Conservation (phyloP, 1,284 basidiomycete species). For the Ustilago esculenta region DNA sequence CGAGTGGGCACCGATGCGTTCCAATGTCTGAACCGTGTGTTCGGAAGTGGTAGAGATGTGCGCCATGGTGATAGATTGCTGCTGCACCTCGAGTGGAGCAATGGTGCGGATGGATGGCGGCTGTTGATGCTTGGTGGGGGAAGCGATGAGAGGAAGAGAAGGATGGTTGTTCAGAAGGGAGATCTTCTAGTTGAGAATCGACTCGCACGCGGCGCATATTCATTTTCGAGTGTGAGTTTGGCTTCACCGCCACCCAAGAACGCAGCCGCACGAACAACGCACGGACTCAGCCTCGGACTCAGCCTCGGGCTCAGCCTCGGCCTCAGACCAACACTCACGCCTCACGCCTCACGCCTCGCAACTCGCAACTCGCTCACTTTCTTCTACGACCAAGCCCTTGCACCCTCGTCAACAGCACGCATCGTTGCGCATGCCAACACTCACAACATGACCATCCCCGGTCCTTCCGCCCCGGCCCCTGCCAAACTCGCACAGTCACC, state of each 20-base stretch:
- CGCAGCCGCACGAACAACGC: no score
- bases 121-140: background rate
- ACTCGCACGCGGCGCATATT: no score
- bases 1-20: slow-evolving; percentile 65
- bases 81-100: background rate
- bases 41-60: slow-evolving; percentile 58
- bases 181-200: no score
- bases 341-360: no score
- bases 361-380: background rate
- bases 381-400: no score
- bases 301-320: no score
- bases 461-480: slow-evolving; percentile 3
- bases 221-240: no score
- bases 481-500: slow-evolving; percentile 6
- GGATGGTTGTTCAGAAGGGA: slow-evolving; percentile 5
- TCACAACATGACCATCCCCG: slow-evolving; percentile 18
- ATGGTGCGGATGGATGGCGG: slow-evolving; percentile 10
- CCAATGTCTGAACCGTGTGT: slow-evolving; percentile 59
- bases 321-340: slow-evolving; percentile 31
- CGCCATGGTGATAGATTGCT: slow-evolving; percentile 35
- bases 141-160: background rate
- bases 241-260: no score
- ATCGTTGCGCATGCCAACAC: slow-evolving; percentile 1
- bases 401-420: background rate
- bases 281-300: no score